Base-by-base conservation (phyloP, 768 basidiomycete genomes). In the Megacollybia marginata region DNA sequence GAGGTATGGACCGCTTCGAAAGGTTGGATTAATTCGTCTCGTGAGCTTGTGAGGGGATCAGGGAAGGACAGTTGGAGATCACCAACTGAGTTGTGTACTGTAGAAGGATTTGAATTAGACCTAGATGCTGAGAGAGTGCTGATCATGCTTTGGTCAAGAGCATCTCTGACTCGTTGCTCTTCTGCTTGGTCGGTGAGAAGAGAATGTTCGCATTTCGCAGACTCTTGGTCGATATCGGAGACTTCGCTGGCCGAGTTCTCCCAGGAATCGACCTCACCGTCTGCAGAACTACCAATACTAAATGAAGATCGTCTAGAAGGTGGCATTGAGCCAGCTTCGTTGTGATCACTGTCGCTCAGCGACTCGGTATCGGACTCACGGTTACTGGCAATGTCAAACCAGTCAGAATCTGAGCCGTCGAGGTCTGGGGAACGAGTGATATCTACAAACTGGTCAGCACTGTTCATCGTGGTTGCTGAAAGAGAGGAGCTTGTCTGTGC, bases 11-110 rank as follows among this genome's bases (percentile, higher is more conserved):
- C 69, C 33, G 78, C 72, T 54, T 82, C 78, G 59, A 76, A 81
- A 33, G 83, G 81, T 52, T 75, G 72, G 62, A 72, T 74, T 46
- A 78, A 68, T 50, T 85, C 79, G 65, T 80, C 75, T 53, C 72
- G 74, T 48, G 84, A 84, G 62, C 83, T 85, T 49, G 80, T 82
- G 60, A 90, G 74, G 52, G 88, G 88, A 67, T 91, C 88, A 35
- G 88, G 88, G 68, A 91, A 91, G 33, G 88, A 89, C 51, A 90
- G 65, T 56, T 84, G 79, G 53, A 90, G 75, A 68, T 88, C 85
- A 64, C 82, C 83, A 46, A 81, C 67, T n/a, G 82, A 79, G 48
- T 60, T 74, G 51, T 83, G 83, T 49, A 75, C 64, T 51, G 80
- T 77, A 46, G 78, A 72, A 18, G 69, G 64, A 50, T 68, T 67